Base-by-base conservation (phyloP, 139 green algal species). In the Asterochloris sp. region DNA sequence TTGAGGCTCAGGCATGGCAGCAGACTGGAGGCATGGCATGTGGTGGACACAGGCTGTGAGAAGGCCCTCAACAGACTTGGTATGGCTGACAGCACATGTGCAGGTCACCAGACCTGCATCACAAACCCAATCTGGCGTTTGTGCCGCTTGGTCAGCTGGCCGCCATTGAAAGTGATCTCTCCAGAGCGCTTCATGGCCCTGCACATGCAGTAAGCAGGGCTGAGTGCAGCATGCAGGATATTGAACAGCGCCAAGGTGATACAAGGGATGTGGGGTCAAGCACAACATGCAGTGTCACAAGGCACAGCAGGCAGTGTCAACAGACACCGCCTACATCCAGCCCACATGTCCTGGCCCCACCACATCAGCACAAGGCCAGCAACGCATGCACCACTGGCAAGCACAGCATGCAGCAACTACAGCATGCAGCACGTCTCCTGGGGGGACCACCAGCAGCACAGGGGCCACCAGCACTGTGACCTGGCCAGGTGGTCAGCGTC, bases 41-140 rank as follows among this genome's bases (percentile, higher is more conserved):
- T 54, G 38, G 38, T 54, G 38, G 38, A 6, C 38, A 54, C 38
- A 54, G 38, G 38, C 17, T 23, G 21, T 47, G 17, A 13, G 28
- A 16, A 26, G 66, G 11, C 16, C 17, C 38, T 14, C 11, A 54
- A 68, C 54, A n/a, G 10, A 21, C 0, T 79, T 13, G 17, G 0
- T 26, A 19, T 24, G 60, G 13, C 38, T 66, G 38, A 4, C 0
- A 11, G 13, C 12, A 64, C n/a, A 15, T 21, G 62, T 27, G 10
- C 13, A 21, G 29, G 68, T 14, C 24, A 61, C 26, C 67, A 13
- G 17, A 84, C 88, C 85, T 94, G 86, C 82, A 89, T 78, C 11
- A 96, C 93, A 75, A 91, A 96, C 8, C 91, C 93, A 62, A 98
- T 76, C 10, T 85, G 80, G 15, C 88, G 83, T 83, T 94, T 93